Evolutionary conservation across 192 early-diverging fungal genomes (phyloP), one percentile per base, ranked within the genome.

Genomic region (Oehlia diaphana): DNA sequence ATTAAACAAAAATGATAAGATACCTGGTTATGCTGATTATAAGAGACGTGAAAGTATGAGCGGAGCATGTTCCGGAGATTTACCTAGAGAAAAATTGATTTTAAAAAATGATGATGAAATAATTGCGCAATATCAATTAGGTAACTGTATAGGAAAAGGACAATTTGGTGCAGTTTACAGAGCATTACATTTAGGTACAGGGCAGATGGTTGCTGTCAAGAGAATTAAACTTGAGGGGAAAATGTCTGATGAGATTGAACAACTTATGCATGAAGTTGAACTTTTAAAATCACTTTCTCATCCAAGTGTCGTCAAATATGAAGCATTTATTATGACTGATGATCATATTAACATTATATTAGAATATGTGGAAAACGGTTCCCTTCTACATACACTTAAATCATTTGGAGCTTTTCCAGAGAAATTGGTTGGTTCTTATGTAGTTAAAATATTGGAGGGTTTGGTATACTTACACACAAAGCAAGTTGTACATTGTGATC

Each of bases 311-410:
- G 95, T 97, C 50, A 92, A 90, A 49, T 97, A 96, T 78, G 82
- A 92, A 58, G 95, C 94, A 0, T 96, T 94, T 83, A 89, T 95
- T 49, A 91, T 89, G 70, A 91, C 89, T 9, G 84, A 89, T 31
- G 82, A 85, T 50, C 87, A 94, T 75, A 86, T 97, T 14, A 94
- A 94, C 82, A 93, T 97, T 79, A 90, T 96, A 63, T 88, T 96
- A 74, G 95, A 97, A 82, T 94, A 87, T 85, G 93, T 93, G 9
- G 97, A 99, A 84, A 96, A 97, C 79, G 97, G 97, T 21, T 98
- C 96, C 16, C 90, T 99, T 53, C 82, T 92, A 73, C 91, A 90
- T 26, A 96, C 95, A 9, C 84, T 94, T 19, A 93, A 94, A 81
- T 92, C 92, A 14, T 99, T 98, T 89, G 96, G 96, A 6, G 85